Evolutionary conservation across 2,329 filamentous ascomycete species (phyloP).

Genomic region (Ramularia collo-cygni): DNA sequence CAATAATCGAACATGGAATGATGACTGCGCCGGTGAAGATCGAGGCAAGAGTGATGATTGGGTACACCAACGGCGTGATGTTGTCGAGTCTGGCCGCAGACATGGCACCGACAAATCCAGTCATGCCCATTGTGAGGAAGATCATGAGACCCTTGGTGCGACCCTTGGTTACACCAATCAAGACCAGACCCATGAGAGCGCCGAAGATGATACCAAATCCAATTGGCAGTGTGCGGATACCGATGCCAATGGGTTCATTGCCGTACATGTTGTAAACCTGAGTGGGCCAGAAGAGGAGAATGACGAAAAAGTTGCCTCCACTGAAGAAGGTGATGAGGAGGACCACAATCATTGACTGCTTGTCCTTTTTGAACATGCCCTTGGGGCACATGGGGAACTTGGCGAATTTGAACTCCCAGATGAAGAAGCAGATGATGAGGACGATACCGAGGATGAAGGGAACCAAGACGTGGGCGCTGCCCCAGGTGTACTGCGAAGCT

Average conservation of each 20-base stretch:
- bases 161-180: conserved; percentile 52
- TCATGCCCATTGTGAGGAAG: conserved; percentile 56
- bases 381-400: conserved; percentile 31
- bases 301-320: conserved; percentile 35
- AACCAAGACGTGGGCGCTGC: conserved; percentile 27
- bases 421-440: conserved; percentile 27
- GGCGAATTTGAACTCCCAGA: conserved; percentile 28
- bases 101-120: conserved; percentile 42
- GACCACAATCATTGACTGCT: conserved; percentile 30
- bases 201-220: conserved; percentile 58
- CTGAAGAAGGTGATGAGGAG: conserved; percentile 36
- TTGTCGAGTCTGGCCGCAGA: conserved; percentile 21
- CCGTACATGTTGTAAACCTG: conserved; percentile 59
- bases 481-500: conserved; percentile 27
- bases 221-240: conserved; percentile 59
- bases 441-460: conserved; percentile 29
- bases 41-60: conserved; percentile 52
- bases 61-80: conserved; percentile 27
- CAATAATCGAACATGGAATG: conserved; percentile 59
- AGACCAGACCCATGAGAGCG: conserved; percentile 51
- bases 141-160: conserved; percentile 56
- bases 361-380: conserved; percentile 26
- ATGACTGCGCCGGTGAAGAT: conserved; percentile 64
- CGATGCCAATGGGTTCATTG: conserved; percentile 53
- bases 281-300: conserved; percentile 55